Base-by-base conservation (phyloP, 768 basidiomycete species). In the Neoboletus brunneissimus region DNA sequence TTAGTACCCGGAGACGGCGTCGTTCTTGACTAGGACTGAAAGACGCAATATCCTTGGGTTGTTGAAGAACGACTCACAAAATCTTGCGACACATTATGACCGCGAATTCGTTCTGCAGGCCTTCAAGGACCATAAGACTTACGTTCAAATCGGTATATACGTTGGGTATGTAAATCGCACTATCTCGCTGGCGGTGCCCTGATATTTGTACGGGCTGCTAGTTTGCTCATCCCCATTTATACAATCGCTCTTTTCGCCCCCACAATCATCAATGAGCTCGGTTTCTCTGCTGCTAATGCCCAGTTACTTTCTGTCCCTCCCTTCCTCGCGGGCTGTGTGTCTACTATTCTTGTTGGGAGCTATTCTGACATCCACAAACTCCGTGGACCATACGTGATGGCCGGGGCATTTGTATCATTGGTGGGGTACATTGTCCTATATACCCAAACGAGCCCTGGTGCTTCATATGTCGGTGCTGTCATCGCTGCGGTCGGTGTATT, bases 1-100 rank as follows among this genome's bases (percentile, higher is more conserved):
- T 2, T 56, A 81, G 80, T 84, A 80, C 66, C 82, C 84, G 23
- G 78, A 80, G 59, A 86, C 83, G 1, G 84, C 83, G 12, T 74
- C 69, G 22, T 86, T 85, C 71, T 67, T 85, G 54, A 78, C 75
- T 13, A 71, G 74, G 10, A 53, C 60, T 2, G 84, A 86, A 60
- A 76, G 75, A 46, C 60, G 51, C 42, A 61, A 68, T 46, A 67
- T 83, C 7, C 54, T 76, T 13, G 42, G 2, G n/a, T 38, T 52
- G 18, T 64, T 83, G 51, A 76, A 74, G 57, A 73, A 76, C 47
- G 81, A 82, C 49, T 64, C 71, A 2, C 76, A 76, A 58, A 73
- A 75, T 56, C 76, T 77, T 25, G 73, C 78, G 10, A 81, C 76
- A 1, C 76, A 80, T 51, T 81, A 72, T 47, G 70, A 77, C 43